These are phyloP conservation scores for Xylaria grammica DNA, from an alignment of 495 filamentous ascomycete species.

Conservation along the genomic window DNA sequence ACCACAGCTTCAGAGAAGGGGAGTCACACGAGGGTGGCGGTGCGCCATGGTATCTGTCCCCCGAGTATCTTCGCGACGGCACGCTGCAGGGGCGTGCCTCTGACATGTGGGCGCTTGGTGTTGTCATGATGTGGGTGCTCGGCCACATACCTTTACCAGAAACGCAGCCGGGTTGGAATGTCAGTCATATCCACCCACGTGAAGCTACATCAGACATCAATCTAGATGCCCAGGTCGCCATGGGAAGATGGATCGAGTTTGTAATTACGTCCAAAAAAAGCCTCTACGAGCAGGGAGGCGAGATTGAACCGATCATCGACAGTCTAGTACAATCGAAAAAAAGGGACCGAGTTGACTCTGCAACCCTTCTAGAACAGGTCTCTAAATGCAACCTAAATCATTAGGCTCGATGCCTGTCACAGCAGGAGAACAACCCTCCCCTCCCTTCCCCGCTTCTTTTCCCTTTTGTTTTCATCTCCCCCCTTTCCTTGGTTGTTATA, in stretches of 20 bases:
- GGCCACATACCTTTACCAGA: conserved; percentile 5
- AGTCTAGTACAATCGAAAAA: not conserved
- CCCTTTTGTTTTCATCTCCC: too few species aligned
- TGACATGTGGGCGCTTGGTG: conserved; percentile 18
- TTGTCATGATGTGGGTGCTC: conserved; percentile 18
- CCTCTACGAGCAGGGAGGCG: not conserved
- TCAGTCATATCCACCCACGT: not conserved
- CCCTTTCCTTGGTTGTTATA: too few species aligned
- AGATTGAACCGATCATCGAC: not conserved
- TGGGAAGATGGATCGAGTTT: not conserved
- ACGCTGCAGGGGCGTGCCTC: not conserved
- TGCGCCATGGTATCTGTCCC: conserved; percentile 14
- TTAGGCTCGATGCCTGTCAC: too few species aligned
- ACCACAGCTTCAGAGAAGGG: not conserved
- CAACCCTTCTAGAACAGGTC: not conserved
- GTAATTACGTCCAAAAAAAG: not conserved
- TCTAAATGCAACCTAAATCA: not conserved
- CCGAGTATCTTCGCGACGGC: not conserved
- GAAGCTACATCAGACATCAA: not conserved
- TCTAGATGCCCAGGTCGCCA: not conserved
- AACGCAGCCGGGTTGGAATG: not conserved
- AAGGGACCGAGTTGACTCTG: not conserved
- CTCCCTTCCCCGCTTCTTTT: too few species aligned
- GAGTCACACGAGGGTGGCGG: not conserved
- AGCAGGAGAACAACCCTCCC: too few species aligned